phyloP scores from a whole-genome alignment of 2,329 filamentous ascomycete genomes.

The Xylaria sp. region DNA sequence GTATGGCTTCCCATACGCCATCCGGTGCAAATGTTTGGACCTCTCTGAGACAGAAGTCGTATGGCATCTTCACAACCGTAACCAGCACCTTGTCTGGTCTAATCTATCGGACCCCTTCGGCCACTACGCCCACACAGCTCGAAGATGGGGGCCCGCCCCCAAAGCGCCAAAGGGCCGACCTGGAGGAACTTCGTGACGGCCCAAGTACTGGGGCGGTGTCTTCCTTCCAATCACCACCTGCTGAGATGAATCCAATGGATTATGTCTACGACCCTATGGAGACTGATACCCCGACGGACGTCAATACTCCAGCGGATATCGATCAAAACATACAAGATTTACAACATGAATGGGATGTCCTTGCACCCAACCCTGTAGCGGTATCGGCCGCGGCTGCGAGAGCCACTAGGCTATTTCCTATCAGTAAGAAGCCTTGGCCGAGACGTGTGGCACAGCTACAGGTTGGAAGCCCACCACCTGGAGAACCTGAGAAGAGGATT shows the following conservation, averaged over 20 bases:
- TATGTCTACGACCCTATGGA: constrained; percentile 6
- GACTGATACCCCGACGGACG: constrained; percentile 14
- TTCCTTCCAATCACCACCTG: neutral
- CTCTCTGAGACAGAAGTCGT: constrained; percentile 12
- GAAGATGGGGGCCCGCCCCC: constrained; percentile 13
- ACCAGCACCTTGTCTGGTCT: constrained; percentile 9
- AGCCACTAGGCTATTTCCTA: constrained; percentile 11
- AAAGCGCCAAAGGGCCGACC: constrained; percentile 20
- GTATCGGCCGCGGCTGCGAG: constrained; percentile 14
- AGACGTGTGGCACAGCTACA: constrained; percentile 3
- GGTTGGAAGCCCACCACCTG: constrained; percentile 8
- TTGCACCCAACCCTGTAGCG: constrained; percentile 12
- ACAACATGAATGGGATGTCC: constrained; percentile 9
- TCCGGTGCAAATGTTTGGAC: constrained; percentile 11
- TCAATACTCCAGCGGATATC: constrained; percentile 9
- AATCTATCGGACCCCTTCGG: neutral
- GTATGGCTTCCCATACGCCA: constrained; percentile 6
- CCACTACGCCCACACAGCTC: neutral
- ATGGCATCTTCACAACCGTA: constrained; percentile 8
- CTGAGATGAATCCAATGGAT: too few relatives aligned
- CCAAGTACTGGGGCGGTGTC: neutral
- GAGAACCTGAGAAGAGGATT: neutral
- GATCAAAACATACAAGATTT: constrained; percentile 4
- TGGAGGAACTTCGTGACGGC: neutral
- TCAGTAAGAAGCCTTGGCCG: constrained; percentile 4